Evolutionary conservation across 768 basidiomycete genomes (phyloP), one percentile per base, ranked within the genome.

Genomic region (Cantharellus anzutake): DNA sequence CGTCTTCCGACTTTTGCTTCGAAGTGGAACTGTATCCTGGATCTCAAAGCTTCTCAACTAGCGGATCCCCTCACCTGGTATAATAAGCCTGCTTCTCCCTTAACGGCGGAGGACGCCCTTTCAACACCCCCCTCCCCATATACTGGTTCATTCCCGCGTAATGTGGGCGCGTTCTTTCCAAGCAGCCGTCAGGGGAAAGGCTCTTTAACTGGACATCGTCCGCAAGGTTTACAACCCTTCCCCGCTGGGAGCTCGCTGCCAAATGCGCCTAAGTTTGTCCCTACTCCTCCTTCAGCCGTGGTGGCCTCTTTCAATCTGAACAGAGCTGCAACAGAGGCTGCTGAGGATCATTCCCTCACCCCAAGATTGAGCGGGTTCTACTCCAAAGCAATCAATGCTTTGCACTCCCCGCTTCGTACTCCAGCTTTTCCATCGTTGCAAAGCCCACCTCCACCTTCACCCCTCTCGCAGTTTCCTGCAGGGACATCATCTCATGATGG

Each of bases 21-120:
- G 0, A 74, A 83, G 39, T 96, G 92, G 92, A 94, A 89, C 64
- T 92, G 89, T 64, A 74, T 87, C 1, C 79, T 96, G 20, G 88
- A 93, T 68, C 74, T 96, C n/a, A 71, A 78, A 1, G 66, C 76
- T 2, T 69, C 65, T 56, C 65, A 64, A 63, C 69, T 61, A 63
- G 65, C 63, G 62, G 65, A 51, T 42, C 39, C 56, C 59, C 11
- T 7, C 1, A 55, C 11, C 7, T 55, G 7, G 11, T 29, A 56
- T 59, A 59, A 63, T 66, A 63, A 57, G 52, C 56, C 65, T 5
- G 59, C 69, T 2, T 61, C 69, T 5, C 63, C 67, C 11, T 55
- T 60, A 3, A 71, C 74, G 44, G 68, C 66, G 0, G 65, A 67
- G 70, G 63, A 78, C 66, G 78, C 74, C 4, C 74, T 86, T 16